phyloP scores from a whole-genome alignment of 495 filamentous ascomycete species.

The Elasticomyces elasticus region DNA sequence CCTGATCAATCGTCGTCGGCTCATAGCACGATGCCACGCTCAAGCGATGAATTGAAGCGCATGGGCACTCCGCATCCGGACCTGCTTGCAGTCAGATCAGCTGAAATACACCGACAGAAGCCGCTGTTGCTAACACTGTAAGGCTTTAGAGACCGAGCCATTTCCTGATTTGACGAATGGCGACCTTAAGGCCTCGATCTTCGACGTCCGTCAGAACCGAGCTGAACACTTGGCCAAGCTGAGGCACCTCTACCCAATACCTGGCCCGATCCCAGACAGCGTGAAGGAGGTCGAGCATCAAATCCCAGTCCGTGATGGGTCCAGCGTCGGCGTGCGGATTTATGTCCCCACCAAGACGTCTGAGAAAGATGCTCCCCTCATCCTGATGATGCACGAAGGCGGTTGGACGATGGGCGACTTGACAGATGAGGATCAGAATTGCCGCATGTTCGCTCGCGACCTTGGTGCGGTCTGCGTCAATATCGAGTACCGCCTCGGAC shows the following conservation, averaged over 20 bases:
- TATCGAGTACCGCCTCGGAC: constrained; percentile 11
- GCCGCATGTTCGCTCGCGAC: constrained; percentile 32
- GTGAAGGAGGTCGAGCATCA: constrained; percentile 15
- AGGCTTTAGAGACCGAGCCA: constrained; percentile 4
- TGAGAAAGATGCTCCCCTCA: constrained; percentile 29
- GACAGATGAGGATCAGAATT: constrained; percentile 27
- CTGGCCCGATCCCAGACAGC: constrained; percentile 12
- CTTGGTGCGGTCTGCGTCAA: constrained; percentile 57
- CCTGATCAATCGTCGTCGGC: no score
- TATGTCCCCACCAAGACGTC: constrained; percentile 7
- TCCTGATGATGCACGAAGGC: constrained; percentile 39
- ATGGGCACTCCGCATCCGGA: constrained; percentile 8
- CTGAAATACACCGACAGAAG: not conserved
- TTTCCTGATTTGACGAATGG: constrained; percentile 11
- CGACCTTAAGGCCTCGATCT: not conserved
- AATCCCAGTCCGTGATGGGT: constrained; percentile 37
- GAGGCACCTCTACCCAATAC: constrained; percentile 12
- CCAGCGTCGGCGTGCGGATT: constrained; percentile 24
- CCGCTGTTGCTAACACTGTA: not conserved
- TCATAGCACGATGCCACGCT: not conserved
- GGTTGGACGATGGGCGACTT: constrained; percentile 35
- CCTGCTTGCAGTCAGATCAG: not conserved
- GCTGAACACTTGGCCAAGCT: constrained; percentile 8
- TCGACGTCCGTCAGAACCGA: constrained; percentile 4
- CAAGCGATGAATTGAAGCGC: not conserved